Conservation (phyloP, 176 grass and related monocot genomes). For the Bromus sterilis region DNA sequence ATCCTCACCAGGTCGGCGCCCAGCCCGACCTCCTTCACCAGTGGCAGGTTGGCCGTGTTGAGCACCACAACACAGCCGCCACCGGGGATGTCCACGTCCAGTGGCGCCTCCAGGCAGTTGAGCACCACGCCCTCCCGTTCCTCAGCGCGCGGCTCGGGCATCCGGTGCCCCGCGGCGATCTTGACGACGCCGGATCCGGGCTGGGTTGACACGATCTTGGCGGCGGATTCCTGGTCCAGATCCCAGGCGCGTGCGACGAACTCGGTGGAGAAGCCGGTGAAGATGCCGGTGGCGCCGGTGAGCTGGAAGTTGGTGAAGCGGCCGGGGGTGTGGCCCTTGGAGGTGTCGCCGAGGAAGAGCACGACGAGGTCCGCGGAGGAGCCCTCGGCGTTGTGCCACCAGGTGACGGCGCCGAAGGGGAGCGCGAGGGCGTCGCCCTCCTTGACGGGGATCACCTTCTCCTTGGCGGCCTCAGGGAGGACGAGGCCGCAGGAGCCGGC, state of each 20-base stretch:
- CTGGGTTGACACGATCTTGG: slow-evolving; percentile 46
- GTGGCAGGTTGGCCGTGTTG: background rate
- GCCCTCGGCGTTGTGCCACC: slow-evolving; percentile 58
- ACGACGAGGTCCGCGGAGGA: slow-evolving; percentile 23
- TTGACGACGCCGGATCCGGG: slow-evolving; percentile 23
- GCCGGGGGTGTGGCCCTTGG: slow-evolving; percentile 45
- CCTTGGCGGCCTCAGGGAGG: slow-evolving; percentile 44
- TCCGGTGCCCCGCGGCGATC: slow-evolving; percentile 23
- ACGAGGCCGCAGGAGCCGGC: slow-evolving; percentile 34
- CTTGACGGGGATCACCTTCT: slow-evolving; percentile 66
- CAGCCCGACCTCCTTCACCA: background rate
- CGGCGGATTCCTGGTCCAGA: slow-evolving; percentile 25
- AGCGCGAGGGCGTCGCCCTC: slow-evolving; percentile 60
- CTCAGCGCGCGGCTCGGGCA: slow-evolving; percentile 27
- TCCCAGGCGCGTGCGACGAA: slow-evolving; percentile 74
- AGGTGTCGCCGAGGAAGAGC: slow-evolving; percentile 78
- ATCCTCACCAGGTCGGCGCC: background rate
- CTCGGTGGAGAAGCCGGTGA: slow-evolving; percentile 64
- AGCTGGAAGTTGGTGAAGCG: slow-evolving; percentile 67
- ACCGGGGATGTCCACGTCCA: background rate
- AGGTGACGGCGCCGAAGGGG: slow-evolving; percentile 63
- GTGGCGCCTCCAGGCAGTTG: background rate
- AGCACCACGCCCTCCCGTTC: background rate
- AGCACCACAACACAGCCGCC: background rate
- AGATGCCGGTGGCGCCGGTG: slow-evolving; percentile 52